phyloP scores from a whole-genome alignment of 257 asterid species.

The Solanum okadae region DNA sequence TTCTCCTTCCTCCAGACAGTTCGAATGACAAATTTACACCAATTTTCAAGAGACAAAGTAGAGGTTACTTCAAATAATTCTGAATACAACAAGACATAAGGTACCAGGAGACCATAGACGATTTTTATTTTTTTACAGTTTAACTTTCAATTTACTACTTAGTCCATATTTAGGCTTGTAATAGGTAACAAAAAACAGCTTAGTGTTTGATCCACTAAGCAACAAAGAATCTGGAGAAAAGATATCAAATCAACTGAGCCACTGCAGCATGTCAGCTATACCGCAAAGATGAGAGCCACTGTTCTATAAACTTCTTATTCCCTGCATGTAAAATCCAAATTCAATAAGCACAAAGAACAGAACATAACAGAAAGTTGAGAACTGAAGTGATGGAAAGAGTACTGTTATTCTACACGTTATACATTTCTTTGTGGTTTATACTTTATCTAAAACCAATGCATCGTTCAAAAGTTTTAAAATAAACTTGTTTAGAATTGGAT shows the following conservation, averaged over 20 bases:
- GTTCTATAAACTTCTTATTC: conserved; percentile 27
- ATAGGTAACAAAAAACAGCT: neutral
- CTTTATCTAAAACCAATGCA: neutral
- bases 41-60: neutral
- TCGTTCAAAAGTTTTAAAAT: neutral
- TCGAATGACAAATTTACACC: neutral
- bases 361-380: neutral
- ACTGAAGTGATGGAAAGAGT: neutral
- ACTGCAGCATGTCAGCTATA: conserved; percentile 1
- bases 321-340: conserved; percentile 12
- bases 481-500: neutral
- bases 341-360: neutral
- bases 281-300: conserved; percentile 34
- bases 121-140: neutral
- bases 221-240: neutral
- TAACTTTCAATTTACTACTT: neutral
- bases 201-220: neutral
- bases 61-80: neutral
- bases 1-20: neutral
- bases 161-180: neutral
- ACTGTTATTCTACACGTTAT: neutral
- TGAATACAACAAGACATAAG: neutral
- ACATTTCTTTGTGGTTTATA: neutral
- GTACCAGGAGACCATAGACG: neutral
- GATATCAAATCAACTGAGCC: neutral